Conservation (phyloP, 306 rosid genomes). For the Prunus dulcis region DNA sequence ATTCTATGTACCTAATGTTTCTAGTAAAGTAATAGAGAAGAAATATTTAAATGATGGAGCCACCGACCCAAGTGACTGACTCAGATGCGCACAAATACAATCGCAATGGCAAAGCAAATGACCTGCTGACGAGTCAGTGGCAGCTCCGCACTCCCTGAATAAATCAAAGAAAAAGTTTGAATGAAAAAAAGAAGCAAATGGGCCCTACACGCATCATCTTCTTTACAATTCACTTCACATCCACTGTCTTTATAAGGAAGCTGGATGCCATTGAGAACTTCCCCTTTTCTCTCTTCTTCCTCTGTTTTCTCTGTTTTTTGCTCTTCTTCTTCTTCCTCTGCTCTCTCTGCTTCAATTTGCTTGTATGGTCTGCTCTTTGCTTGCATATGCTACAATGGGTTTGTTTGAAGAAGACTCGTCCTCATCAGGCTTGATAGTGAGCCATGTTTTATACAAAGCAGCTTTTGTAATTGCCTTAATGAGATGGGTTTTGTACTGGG, state of each 20-base stretch:
- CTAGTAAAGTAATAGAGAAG: neutral
- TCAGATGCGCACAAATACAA: conserved; percentile 23
- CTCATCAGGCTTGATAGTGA: conserved; percentile 39
- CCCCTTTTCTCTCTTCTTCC: conserved; percentile 45
- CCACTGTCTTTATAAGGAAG: conserved; percentile 47
- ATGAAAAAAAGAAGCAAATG: conserved; percentile 1
- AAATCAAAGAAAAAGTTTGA: neutral
- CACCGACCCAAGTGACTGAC: conserved; percentile 25
- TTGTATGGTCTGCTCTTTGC: neutral
- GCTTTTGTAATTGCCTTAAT: conserved; percentile 60
- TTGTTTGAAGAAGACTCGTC: conserved; percentile 34
- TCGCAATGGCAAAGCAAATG: conserved; percentile 22
- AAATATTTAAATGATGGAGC: neutral
- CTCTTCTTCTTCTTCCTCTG: neutral
- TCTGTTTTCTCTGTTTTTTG: neutral
- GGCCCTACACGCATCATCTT: conserved; percentile 11
- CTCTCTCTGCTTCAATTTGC: neutral
- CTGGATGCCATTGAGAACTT: conserved; percentile 26
- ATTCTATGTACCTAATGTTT: neutral
- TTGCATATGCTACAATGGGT: conserved; percentile 33
- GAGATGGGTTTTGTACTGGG: conserved; percentile 60
- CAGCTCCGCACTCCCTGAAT: conserved; percentile 23
- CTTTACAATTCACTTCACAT: neutral
- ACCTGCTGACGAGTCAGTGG: conserved; percentile 29
- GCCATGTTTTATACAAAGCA: conserved; percentile 55